A percentile compares a stretch with the other conserved stretches of the same genome.
phyloP scores from a whole-genome alignment of 352 stramenopile species.

The Blastocystis sp. region DNA sequence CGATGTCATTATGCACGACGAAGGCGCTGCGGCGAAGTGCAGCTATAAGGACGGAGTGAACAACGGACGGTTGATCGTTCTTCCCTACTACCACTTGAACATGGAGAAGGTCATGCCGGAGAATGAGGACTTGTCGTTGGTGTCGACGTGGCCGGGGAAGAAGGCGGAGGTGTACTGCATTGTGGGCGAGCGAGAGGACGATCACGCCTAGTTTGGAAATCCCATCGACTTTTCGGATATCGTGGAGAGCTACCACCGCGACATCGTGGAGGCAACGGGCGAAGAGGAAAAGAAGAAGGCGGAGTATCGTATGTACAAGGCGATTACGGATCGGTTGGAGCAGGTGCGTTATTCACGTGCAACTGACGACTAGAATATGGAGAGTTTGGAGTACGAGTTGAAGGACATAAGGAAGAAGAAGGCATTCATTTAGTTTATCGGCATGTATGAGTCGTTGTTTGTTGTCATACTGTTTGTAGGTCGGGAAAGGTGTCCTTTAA shows the following conservation, averaged over 20 bases:
- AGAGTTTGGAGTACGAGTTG: constrained; percentile 36
- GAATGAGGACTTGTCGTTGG: constrained; percentile 81
- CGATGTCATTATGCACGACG: constrained; percentile 79
- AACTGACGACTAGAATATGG: constrained; percentile 13
- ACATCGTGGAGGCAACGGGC: constrained; percentile 75
- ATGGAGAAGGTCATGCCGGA: constrained; percentile 86
- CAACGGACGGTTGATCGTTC: constrained; percentile 77
- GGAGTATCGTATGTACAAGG: constrained; percentile 83
- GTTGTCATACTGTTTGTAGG: constrained; percentile 57
- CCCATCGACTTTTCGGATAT: constrained; percentile 80
- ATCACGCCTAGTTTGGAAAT: constrained; percentile 81
- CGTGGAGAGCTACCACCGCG: constrained; percentile 26
- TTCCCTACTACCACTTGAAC: constrained; percentile 85
- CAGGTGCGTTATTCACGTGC: constrained; percentile 64
- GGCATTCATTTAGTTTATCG: constrained; percentile 23
- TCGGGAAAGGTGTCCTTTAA: constrained; percentile 84
- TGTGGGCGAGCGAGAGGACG: constrained; percentile 78
- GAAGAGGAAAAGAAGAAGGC: constrained; percentile 78
- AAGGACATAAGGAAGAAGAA: constrained; percentile 47
- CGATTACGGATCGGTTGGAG: constrained; percentile 85
- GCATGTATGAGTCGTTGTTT: constrained; percentile 4
- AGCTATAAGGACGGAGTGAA: constrained; percentile 45
- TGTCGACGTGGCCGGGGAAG: constrained; percentile 77
- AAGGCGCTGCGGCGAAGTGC: neutral
- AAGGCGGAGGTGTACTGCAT: constrained; percentile 74